Conservation (phyloP, 768 basidiomycete species). For the Austroboletus festivus region DNA sequence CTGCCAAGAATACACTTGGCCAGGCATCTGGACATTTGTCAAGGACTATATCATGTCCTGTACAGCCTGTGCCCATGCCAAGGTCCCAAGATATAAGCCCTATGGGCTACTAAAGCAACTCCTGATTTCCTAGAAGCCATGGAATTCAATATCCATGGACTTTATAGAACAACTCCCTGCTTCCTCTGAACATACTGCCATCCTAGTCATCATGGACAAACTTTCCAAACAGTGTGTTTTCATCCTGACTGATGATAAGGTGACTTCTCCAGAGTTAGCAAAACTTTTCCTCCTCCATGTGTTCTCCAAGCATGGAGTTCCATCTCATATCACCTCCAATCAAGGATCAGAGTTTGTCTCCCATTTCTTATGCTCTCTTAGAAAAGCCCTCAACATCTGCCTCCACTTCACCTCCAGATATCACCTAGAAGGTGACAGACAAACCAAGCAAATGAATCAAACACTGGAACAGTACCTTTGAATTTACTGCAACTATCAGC, state of each 20-base stretch:
- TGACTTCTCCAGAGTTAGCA: too few species aligned
- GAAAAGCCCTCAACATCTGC: constrained; percentile 23
- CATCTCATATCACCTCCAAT: neutral
- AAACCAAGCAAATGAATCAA: neutral
- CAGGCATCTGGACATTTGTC: too few species aligned
- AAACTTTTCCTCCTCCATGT: too few species aligned
- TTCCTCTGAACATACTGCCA: neutral
- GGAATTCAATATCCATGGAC: neutral
- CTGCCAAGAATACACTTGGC: too few species aligned
- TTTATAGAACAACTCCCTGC: neutral
- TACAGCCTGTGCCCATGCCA: neutral
- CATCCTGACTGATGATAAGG: too few species aligned
- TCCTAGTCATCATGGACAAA: neutral
- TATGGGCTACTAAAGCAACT: neutral
- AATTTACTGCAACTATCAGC: neutral
- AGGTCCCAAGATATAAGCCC: neutral
- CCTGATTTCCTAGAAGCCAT: neutral
- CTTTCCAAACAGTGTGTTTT: too few species aligned
- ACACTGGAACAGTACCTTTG: neutral
- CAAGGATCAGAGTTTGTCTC: constrained; percentile 24
- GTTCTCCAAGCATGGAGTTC: neutral
- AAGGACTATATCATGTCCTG: too few species aligned
- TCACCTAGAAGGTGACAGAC: constrained; percentile 15
- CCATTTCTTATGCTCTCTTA: constrained; percentile 29
- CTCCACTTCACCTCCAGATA: constrained; percentile 26